phyloP scores from a whole-genome alignment of 768 basidiomycete genomes.

The Kwoniella sp. region DNA sequence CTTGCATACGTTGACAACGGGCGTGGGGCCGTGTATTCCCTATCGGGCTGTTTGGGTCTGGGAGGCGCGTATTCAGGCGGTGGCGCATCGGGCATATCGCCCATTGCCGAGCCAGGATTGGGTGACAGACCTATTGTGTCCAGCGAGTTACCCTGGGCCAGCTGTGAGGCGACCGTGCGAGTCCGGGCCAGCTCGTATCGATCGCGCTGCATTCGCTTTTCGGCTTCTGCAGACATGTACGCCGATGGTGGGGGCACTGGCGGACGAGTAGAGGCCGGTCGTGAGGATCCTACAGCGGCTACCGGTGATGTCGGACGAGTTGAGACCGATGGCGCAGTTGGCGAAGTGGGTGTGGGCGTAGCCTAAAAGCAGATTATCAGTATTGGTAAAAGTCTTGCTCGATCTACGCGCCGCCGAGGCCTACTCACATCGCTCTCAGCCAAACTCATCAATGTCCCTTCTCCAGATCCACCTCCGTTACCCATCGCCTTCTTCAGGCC shows the following conservation, averaged over 20 bases:
- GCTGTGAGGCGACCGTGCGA: slow-evolving; percentile 27
- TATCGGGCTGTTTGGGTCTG: slow-evolving; percentile 19
- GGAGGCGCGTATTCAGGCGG: slow-evolving; percentile 52
- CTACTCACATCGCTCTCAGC: slow-evolving; percentile 19
- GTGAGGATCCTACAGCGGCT: neutral
- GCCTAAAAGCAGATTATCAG: neutral
- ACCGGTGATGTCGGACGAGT: slow-evolving; percentile 15
- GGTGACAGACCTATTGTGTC: slow-evolving; percentile 29
- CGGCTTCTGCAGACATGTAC: slow-evolving; percentile 31
- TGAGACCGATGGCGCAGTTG: slow-evolving; percentile 10
- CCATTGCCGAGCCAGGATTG: neutral
- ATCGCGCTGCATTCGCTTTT: slow-evolving; percentile 19
- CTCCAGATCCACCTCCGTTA: slow-evolving; percentile 4
- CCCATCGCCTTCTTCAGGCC: slow-evolving; percentile 20
- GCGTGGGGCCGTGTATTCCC: slow-evolving; percentile 29
- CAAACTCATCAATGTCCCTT: slow-evolving; percentile 1
- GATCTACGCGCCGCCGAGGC: too few species aligned
- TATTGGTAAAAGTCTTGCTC: too few species aligned
- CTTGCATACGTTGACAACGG: slow-evolving; percentile 30
- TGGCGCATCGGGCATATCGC: slow-evolving; percentile 22
- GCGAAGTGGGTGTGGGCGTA: slow-evolving; percentile 13
- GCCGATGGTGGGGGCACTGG: slow-evolving; percentile 13
- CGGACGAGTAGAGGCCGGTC: slow-evolving; percentile 3
- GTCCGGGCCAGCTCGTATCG: slow-evolving; percentile 34
- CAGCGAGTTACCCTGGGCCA: slow-evolving; percentile 26